Conservation (phyloP, 169 alveolate species). For the Plasmodium sp. region DNA sequence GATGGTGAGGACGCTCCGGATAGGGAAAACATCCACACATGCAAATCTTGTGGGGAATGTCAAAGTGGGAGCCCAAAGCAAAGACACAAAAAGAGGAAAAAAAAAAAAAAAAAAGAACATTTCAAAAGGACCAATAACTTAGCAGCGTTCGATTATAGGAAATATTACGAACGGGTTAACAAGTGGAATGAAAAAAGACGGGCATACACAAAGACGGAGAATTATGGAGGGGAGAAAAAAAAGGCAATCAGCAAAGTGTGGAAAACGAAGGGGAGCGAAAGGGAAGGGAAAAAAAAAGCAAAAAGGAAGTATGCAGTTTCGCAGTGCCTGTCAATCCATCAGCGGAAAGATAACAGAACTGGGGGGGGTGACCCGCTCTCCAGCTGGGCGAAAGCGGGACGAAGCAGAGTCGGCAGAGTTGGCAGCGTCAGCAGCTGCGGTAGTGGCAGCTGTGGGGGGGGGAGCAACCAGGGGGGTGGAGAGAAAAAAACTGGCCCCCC, state of each 20-base stretch:
- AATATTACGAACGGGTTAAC: constrained; percentile 41
- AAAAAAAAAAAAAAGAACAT: background rate
- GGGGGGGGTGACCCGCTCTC: background rate
- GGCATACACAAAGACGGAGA: background rate
- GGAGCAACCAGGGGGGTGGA: background rate
- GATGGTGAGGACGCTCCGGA: background rate
- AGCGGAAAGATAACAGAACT: background rate
- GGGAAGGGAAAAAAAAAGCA: background rate
- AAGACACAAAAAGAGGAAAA: background rate
- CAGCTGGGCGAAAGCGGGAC: background rate
- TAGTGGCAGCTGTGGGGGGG: background rate
- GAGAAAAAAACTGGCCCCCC: background rate
- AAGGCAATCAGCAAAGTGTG: background rate
- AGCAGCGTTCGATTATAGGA: constrained; percentile 10
- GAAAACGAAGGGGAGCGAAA: background rate
- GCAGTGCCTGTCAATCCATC: background rate
- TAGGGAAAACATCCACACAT: background rate
- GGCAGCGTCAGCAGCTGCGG: background rate
- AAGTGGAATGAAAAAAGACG: constrained; percentile 58
- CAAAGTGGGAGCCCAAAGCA: background rate
- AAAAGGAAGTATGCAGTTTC: background rate
- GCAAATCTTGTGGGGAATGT: background rate
- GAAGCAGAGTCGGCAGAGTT: background rate
- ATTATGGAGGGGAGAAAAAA: background rate
- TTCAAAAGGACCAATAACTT: background rate